phyloP scores from a whole-genome alignment of 1,284 basidiomycete species.

The Pterulicium gracile region DNA sequence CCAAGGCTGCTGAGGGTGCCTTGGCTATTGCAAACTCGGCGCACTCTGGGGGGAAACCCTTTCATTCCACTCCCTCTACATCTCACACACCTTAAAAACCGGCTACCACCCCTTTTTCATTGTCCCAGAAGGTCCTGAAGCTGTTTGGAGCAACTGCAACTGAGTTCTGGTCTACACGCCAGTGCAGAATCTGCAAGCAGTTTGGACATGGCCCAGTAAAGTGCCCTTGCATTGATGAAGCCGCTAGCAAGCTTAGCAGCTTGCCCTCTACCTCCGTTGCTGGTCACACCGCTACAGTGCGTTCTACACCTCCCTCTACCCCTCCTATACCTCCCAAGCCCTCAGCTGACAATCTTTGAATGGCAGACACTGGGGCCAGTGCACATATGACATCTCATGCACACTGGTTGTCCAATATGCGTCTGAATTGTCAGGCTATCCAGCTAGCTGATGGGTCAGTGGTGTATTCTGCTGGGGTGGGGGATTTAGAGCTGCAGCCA shows the following conservation, averaged over 20 bases:
- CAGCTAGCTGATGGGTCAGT: background rate
- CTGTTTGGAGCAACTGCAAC: too few species aligned
- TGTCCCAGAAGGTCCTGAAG: too few species aligned
- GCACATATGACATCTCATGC: slow-evolving; percentile 3
- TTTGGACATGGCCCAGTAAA: background rate
- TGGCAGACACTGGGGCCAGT: slow-evolving; percentile 9
- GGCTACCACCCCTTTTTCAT: background rate
- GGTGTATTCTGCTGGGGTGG: background rate
- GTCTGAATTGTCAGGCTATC: background rate
- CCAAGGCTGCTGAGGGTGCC: too few species aligned
- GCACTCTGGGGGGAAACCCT: background rate
- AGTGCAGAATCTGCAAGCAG: background rate
- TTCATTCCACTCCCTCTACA: background rate
- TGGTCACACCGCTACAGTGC: background rate
- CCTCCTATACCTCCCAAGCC: background rate
- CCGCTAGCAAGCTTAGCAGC: background rate
- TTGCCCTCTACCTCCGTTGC: too few species aligned
- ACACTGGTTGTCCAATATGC: slow-evolving; percentile 1
- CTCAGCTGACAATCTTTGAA: slow-evolving; percentile 5
- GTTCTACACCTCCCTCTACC: background rate
- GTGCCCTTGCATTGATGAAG: background rate
- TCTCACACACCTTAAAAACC: background rate
- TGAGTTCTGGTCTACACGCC: background rate
- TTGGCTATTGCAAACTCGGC: background rate
- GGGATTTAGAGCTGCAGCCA: background rate